Base-by-base conservation (phyloP, 805 yeast species). In the Teunomyces stri region DNA sequence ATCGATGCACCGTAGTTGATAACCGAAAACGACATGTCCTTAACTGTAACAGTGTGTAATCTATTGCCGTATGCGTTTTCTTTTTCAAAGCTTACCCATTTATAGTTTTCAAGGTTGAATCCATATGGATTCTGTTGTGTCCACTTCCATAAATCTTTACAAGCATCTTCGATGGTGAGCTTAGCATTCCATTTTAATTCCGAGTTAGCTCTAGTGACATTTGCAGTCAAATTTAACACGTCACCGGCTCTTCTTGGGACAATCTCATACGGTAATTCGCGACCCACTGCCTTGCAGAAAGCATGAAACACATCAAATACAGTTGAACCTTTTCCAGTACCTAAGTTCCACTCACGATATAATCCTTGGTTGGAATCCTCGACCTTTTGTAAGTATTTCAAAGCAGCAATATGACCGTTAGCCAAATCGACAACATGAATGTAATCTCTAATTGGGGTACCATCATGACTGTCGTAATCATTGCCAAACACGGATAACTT, bases 381-480 rank as follows among this genome's bases (percentile, higher is more conserved):
- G 20, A 60, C 40, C 4, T 50, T 50, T n/a, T 56, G 54, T 43
- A 87, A 72, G 60, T 82, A 81, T 40, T 76, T 68, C 54, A 87
- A 69, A 3, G 92, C 89, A 25, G 89, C 80, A 48, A 86, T 69
- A 56, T 87, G 94, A 43, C 92, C 96, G 55, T 72, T 72, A 6
- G 92, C 90, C 50, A 87, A 77, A 61, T 87, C 96, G 47, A 85
- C 80, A 12, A 87, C 92, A 56, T 88, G 92, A 48, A 87, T 80
- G 58, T 88, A 87, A 63, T 87, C 95, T 54, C 94, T 75, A 45
- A 87, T 83, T 20, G 94, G 89, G 11, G 92, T 86, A 30, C 92
- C 92, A 66, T 86, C 92, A 49, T 80, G 79, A 36, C 86, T 76
- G 41, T 76, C 75, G 56, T 85, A 87, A 66, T 86, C 90, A 60